Conservation (phyloP, 495 filamentous ascomycete genomes). For the Neurospora sp. region DNA sequence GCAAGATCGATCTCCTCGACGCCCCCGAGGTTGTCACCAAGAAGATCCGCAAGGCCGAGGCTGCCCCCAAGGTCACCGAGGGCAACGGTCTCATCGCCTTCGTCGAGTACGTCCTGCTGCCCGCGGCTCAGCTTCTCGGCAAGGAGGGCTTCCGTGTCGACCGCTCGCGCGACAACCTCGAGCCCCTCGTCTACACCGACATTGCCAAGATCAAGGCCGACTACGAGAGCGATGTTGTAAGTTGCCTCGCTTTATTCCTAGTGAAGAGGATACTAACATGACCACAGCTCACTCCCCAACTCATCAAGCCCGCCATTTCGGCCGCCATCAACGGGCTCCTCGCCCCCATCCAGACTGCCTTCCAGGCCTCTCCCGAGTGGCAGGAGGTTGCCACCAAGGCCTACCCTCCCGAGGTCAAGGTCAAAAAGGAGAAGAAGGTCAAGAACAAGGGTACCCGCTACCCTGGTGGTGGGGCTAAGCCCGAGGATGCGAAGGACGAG, state of each 20-base stretch:
- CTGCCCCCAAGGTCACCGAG: conserved; percentile 63
- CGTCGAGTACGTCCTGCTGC: conserved; percentile 76
- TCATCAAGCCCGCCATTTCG: conserved; percentile 69
- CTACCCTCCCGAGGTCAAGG: conserved; percentile 59
- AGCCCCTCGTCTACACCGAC: conserved; percentile 66
- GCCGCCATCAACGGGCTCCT: conserved; percentile 61
- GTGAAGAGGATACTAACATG: conserved; percentile 9
- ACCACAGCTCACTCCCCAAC: conserved; percentile 66
- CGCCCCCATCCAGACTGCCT: conserved; percentile 64
- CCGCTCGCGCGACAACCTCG: conserved; percentile 51
- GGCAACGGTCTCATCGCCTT: conserved; percentile 79
- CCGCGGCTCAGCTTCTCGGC: conserved; percentile 47
- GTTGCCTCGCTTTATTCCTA: conserved; percentile 12
- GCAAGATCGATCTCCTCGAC: conserved; percentile 90
- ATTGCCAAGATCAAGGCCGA: conserved; percentile 65
- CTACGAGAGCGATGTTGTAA: conserved; percentile 69
- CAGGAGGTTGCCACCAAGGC: conserved; percentile 70
- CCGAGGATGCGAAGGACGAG: not conserved
- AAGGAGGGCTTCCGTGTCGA: conserved; percentile 44
- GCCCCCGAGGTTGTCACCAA: conserved; percentile 54
- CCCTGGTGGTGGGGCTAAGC: conserved; percentile 13
- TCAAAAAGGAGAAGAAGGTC: conserved; percentile 55
- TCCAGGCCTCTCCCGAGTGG: conserved; percentile 63
- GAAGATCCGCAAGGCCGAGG: conserved; percentile 78
- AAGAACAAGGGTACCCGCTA: conserved; percentile 71